phyloP scores from a whole-genome alignment of 139 green algal genomes.

The Penium margaritaceum region DNA sequence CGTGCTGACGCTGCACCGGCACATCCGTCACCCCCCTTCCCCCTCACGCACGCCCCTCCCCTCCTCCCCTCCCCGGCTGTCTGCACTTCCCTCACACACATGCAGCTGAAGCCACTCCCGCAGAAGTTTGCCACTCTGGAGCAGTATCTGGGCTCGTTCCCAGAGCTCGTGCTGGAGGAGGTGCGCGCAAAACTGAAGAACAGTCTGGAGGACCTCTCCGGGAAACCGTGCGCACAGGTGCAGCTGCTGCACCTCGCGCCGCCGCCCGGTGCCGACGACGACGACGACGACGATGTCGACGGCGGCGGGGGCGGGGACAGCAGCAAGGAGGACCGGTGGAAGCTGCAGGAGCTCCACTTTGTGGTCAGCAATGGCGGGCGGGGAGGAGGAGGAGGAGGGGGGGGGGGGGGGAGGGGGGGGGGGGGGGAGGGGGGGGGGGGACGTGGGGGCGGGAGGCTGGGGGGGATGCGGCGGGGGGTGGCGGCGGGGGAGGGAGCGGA shows the following conservation, averaged over 20 bases:
- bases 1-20: background rate
- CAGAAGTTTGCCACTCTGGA: background rate
- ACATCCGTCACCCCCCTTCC: background rate
- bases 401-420: too few species aligned
- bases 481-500: too few species aligned
- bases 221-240: background rate
- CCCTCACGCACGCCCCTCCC: background rate
- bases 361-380: background rate
- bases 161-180: background rate
- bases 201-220: background rate
- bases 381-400: background rate
- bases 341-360: background rate
- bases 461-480: too few species aligned
- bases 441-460: too few species aligned
- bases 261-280: background rate
- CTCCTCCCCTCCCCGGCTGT: background rate
- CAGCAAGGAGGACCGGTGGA: background rate
- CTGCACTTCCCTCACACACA: background rate
- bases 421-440: too few species aligned
- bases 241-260: background rate
- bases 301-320: background rate
- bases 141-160: background rate
- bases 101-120: background rate
- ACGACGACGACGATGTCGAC: background rate
- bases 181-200: background rate